Evolutionary conservation across 2,329 filamentous ascomycete species (phyloP), one percentile per base, ranked within the genome.

Genomic region (Sclerotiophoma versabilis): DNA sequence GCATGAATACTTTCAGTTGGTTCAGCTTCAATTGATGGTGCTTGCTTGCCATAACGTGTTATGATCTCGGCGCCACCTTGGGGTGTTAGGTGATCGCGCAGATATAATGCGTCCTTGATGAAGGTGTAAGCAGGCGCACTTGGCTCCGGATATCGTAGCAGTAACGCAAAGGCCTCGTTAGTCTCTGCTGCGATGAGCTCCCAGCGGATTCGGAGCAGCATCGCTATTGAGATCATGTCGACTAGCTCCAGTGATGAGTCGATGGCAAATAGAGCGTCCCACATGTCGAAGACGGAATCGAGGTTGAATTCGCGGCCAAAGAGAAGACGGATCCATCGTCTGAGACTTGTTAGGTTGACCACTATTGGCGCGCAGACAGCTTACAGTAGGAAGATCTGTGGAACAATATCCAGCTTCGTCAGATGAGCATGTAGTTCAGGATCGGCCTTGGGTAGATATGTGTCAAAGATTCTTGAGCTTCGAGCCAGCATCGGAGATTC

Each of bases 251-350:
- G 77, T 0, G 84, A 83, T 7, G 93, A 84, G 65, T 96, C 93
- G 66, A 96, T 86, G 2, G 93, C 90, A 71, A 99, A 96, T 1
- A 99, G 81, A 7, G 88, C 84, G 76, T 99, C 95, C 95, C 95
- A 99, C 50, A 99, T 83, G 19, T 85, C 80, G 30, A 99, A 83
- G 33, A 93, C 83, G 58, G 96, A 87, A 48, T 93, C 86, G 57
- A 98, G 96, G 0, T 91, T 86, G 65, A 97, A 98, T 73, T 99
- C 95, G 62, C 95, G 85, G 42, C 93, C 93, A 69, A 98, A 98
- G 0, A 99, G 78, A 1, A 99, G 84, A 23, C 95, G 87, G 53
- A 98, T 90, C 95, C 95, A 99, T 52, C 95, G 92, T 60, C 90
- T 93, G 34, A 14, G 41, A 14, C 30, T 20, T 9, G 33, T 75